Conservation (phyloP, 148 eudicot genomes). For the Rhododendron ovatum region DNA sequence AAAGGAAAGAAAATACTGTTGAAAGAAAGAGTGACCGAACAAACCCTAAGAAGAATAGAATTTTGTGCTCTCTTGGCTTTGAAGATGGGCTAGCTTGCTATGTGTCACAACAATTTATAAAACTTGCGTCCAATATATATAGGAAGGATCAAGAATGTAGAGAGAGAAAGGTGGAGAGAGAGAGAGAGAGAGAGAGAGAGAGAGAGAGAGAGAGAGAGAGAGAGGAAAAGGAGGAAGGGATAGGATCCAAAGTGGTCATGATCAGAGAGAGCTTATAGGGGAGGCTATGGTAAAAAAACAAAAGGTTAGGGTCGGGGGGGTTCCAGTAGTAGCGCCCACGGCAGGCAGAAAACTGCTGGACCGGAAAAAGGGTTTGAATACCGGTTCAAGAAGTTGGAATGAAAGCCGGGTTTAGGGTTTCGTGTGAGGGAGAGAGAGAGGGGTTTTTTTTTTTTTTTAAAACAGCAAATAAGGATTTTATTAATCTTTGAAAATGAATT, state of each 20-base stretch:
- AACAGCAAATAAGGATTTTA: too few relatives aligned
- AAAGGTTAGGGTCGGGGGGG: not conserved
- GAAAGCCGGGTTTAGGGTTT: not conserved
- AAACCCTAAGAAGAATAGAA: not conserved
- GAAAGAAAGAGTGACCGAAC: not conserved
- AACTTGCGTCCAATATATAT: not conserved
- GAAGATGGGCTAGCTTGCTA: conserved; percentile 1
- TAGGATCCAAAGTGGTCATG: conserved; percentile 23
- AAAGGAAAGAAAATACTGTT: not conserved
- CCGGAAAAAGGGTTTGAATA: conserved; percentile 6
- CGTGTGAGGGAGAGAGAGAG: not conserved
- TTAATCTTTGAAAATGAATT: too few relatives aligned
- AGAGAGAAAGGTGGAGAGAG: not conserved
- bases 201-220: conserved; percentile 9
- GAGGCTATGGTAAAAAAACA: conserved; percentile 8
- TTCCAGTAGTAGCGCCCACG: conserved; percentile 11
- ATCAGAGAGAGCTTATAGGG: conserved; percentile 10
- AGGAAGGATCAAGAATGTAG: not conserved
- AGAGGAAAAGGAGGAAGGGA: conserved; percentile 7
- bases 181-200: not conserved
- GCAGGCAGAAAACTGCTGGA: conserved; percentile 14
- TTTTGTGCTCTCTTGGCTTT: not conserved
- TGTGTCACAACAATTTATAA: not conserved
- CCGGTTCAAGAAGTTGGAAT: not conserved
- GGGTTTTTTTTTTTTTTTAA: too few relatives aligned